Evolutionary conservation across 495 filamentous ascomycete species (phyloP), one percentile per base, ranked within the genome.

Genomic region (Cercophora scortea): DNA sequence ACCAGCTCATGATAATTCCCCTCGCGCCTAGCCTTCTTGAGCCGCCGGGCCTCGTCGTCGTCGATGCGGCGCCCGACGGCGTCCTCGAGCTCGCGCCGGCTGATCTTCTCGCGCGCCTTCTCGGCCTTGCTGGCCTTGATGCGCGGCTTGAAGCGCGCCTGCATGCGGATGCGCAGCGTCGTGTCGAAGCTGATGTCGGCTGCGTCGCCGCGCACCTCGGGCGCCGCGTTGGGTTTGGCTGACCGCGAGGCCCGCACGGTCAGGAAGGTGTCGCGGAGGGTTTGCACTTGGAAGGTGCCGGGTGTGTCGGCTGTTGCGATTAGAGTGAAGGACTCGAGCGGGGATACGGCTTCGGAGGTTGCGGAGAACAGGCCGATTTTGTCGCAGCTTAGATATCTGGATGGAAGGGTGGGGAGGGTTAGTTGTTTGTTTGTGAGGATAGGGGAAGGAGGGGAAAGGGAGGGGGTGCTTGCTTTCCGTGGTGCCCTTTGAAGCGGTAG

Each of bases 1-100:
- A 96, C 65, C 49, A 79, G 79, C 69, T 98, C 94, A 71, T 97
- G 86, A 64, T 90, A 98, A 67, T 92, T 81, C 1, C 93, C 89
- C 64, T 96, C 89, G 65, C 81, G 74, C 65, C 90, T 78, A 19
- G 91, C 90, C 71, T 70, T 86, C 77, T 90, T 90, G 67, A 98
- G 67, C 63, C 64, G 79, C 69, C 76, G 85, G 8, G 97, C 87
- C 65, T 98, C 92, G 48, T 90, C 84, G 54, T 96, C 88, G 25
- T 90, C 82, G 52, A 98, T 66, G 51, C 69, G 74, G 61, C 87
- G 73, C 38, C 91, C 90, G 15, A 89, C 87, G 13, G 81, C 79
- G 35, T 81, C 84, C 72, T 98, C 94, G 53, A 98, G 70, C 70
- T 97, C 90, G 63, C 86, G 87, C 55, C 85, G 77, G 60, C 84